Evolutionary conservation across 2,329 filamentous ascomycete species (phyloP), one percentile per base, ranked within the genome.

Genomic region (Coniella lustricola): DNA sequence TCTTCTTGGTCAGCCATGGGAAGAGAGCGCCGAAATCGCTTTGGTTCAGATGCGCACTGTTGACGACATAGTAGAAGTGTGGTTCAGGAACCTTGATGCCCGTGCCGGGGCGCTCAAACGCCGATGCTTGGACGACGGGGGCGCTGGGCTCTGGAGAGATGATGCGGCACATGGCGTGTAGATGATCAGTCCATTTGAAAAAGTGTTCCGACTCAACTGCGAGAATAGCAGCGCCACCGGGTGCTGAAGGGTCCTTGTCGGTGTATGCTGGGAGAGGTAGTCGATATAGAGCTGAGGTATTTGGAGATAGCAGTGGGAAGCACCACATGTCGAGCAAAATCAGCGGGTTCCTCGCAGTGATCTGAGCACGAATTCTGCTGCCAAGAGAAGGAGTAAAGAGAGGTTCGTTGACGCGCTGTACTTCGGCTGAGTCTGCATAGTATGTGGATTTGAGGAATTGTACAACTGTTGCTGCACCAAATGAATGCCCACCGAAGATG

Each of bases 1-100:
- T 72, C 55, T 71, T 74, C 57, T 73, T 76, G 8, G 77, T 81
- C 40, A 83, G 58, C 75, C 82, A 85, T 0, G 87, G 87, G 60
- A 94, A 94, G 18, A 95, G 67, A 20, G 93, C 69, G 32, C 86
- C 89, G 57, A 93, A 94, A 60, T 95, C 89, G 17, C 81, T 86
- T 65, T 94, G 89, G 50, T 78, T 87, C 21, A 94, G 75, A 62
- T 95, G 89, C 0, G 88, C 87, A n/a, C 83, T 85, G 38, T 77
- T 71, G 13, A 74, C 63, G 3, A 87, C 82, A 62, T 87, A 91
- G 68, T 87, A 94, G 59, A 91, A 79, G 56, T 83, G 77, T 4
- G 87, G 82, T 48, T 74, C 70, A 0, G 67, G 57, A 13, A 76
- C 63, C 25, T 56, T 59, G 39, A 68, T 62, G 8, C 70, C 72